Evolutionary conservation across 805 yeast species (phyloP).

Genomic region (Lipomyces kockii): DNA sequence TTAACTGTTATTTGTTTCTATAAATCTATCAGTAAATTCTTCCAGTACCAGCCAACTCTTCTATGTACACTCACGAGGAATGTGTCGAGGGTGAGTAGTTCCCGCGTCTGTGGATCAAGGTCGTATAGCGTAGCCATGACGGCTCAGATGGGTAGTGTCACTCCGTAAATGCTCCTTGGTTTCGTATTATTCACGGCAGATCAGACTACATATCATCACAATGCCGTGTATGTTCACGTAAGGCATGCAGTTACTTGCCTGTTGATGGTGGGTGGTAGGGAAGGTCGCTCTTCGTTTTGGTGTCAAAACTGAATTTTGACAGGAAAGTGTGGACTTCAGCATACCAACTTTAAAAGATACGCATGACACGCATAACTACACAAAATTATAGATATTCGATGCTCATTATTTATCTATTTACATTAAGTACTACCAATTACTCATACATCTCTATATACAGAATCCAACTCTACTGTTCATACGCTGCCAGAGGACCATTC

Average conservation of each 20-base stretch:
- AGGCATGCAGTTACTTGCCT: too few relatives aligned
- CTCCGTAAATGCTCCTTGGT: neutral
- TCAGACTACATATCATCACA: neutral
- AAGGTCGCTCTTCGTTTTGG: too few relatives aligned
- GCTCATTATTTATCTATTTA: neutral
- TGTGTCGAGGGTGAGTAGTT: conserved; percentile 37
- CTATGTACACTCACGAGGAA: conserved; percentile 28
- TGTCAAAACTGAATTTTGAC: too few relatives aligned
- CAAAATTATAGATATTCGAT: neutral
- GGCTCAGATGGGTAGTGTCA: neutral
- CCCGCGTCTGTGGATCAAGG: conserved; percentile 32
- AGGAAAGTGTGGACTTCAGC: too few relatives aligned
- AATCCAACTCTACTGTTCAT: neutral
- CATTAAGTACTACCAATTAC: neutral
- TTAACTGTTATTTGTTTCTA: conserved; percentile 25
- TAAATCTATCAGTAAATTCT: neutral
- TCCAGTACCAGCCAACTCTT: too few relatives aligned
- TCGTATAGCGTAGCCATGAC: conserved; percentile 29
- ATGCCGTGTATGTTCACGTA: too few relatives aligned
- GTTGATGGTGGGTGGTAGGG: too few relatives aligned
- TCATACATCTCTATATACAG: neutral
- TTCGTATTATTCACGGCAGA: neutral
- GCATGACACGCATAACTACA: neutral
- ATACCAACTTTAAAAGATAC: too few relatives aligned
- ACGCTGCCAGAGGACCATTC: conserved; percentile 27